Conservation (phyloP, 768 basidiomycete species). For the Phanerochaete sordida region DNA sequence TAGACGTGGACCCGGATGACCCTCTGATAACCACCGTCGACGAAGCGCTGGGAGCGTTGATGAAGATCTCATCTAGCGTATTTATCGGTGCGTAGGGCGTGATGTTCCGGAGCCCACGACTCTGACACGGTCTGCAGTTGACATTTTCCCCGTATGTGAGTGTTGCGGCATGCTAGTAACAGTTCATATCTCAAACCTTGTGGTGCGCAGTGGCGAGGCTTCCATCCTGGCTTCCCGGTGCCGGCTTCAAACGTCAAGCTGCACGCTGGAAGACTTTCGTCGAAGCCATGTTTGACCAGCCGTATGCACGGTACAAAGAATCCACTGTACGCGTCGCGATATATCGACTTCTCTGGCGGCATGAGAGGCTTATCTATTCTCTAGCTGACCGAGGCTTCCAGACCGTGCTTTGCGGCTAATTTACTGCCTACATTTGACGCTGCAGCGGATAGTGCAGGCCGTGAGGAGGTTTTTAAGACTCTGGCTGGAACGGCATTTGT, state of each 20-base stretch:
- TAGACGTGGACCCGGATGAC: conserved; percentile 15
- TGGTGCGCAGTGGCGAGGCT: conserved; percentile 10
- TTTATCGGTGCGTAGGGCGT: conserved; percentile 10
- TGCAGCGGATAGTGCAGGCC: background rate
- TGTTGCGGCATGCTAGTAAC: background rate
- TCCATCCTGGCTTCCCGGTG: conserved; percentile 21
- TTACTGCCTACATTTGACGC: background rate
- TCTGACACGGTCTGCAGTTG: conserved; percentile 8
- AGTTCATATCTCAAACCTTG: background rate
- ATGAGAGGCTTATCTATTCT: background rate
- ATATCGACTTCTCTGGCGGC: background rate
- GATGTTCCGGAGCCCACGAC: background rate
- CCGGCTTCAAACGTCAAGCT: conserved; percentile 14
- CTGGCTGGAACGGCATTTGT: too few species aligned
- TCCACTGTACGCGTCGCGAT: background rate
- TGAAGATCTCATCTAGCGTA: conserved; percentile 7
- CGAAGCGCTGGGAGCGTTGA: background rate
- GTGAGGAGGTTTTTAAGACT: background rate
- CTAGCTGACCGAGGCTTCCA: background rate
- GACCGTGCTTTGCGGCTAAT: background rate
- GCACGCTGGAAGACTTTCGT: background rate
- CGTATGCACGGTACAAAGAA: background rate
- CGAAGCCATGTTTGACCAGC: background rate
- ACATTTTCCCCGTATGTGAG: conserved; percentile 6
- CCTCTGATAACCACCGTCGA: conserved; percentile 12